Evolutionary conservation across 129 eudicot genomes (phyloP).

Genomic region (Helianthus tuberosus): DNA sequence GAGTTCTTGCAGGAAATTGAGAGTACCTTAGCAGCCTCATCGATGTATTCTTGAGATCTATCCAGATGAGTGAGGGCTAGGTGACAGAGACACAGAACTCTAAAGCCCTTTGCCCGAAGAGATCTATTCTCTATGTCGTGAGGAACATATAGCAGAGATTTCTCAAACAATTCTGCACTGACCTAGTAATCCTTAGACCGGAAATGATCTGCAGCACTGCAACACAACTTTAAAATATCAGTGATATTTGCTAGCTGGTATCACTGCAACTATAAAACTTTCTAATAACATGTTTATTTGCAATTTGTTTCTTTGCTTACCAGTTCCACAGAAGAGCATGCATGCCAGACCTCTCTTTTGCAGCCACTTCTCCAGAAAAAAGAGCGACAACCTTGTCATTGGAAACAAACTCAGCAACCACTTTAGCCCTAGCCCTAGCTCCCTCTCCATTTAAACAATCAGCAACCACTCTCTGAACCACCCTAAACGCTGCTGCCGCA

Average conservation of each 20-base stretch:
- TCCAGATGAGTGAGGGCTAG: conserved; percentile 82
- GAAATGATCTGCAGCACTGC: conserved; percentile 93
- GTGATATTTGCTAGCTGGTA: not conserved
- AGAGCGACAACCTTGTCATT: conserved; percentile 86
- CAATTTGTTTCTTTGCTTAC: conserved; percentile 34
- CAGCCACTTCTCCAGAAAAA: conserved; percentile 70
- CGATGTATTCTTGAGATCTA: conserved; percentile 95
- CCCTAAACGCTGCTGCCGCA: conserved; percentile 73
- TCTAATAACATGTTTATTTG: conserved; percentile 5
- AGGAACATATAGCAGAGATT: conserved; percentile 91
- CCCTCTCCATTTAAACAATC: conserved; percentile 67
- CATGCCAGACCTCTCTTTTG: conserved; percentile 81
- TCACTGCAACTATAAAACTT: not conserved
- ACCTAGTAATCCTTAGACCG: conserved; percentile 75
- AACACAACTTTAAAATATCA: conserved; percentile 10
- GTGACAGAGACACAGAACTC: conserved; percentile 85
- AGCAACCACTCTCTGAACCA: conserved; percentile 73
- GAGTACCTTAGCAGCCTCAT: conserved; percentile 91
- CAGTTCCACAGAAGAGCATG: conserved; percentile 97
- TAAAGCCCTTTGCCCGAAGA: conserved; percentile 87
- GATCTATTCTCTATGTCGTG: conserved; percentile 65
- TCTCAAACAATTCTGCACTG: conserved; percentile 91
- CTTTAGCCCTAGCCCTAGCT: conserved; percentile 55
- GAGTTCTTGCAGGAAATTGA: conserved; percentile 8
- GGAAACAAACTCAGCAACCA: conserved; percentile 78